Evolutionary conservation across 23 red algal species (phyloP), one percentile per base, ranked within the genome.

Genomic region (Gracilaria gracilis): DNA sequence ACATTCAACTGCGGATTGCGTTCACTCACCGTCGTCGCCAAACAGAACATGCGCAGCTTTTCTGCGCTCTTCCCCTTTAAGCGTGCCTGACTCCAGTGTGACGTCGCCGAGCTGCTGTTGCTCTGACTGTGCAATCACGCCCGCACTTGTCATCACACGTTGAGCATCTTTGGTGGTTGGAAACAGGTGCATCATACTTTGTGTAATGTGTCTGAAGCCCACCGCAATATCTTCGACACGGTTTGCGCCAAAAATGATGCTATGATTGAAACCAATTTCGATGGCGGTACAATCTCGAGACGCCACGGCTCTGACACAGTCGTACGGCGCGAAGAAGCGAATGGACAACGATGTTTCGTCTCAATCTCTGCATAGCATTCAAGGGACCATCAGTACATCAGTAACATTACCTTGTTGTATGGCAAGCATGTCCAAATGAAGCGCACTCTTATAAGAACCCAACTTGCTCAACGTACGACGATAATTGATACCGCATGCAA

Each of bases 1-100:
- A n/a, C n/a, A n/a, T n/a, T n/a, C n/a, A n/a, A n/a, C n/a, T n/a
- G n/a, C n/a, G n/a, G n/a, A n/a, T n/a, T n/a, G n/a, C n/a, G n/a
- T n/a, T n/a, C n/a, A 69, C 64, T 34, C 37, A 69, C 64, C 64
- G 46, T 77, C 72, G 23, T 77, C 20, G 42, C n/a, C 46, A 42
- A 77, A 77, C 40, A 77, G 25, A 4, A 51, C 72, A 6, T 50
- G 40, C 23, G 40, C 72, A 0, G 72, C 72, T 2, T 48, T 28
- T 6, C 27, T 50, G 38, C 72, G 72, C n/a, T 9, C 31, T 17
- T 77, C 72, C 4, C 4, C 72, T 4, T 3, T 48, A 25, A 77
- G 23, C 20, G 72, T 49, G 46, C 46, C 38, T 9, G 14, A 27
- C 23, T 8, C n/a, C 20, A 28, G 11, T 9, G 20, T 27, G 14